Evolutionary conservation across 768 basidiomycete genomes (phyloP).

Genomic region (Tylopilus sp.): DNA sequence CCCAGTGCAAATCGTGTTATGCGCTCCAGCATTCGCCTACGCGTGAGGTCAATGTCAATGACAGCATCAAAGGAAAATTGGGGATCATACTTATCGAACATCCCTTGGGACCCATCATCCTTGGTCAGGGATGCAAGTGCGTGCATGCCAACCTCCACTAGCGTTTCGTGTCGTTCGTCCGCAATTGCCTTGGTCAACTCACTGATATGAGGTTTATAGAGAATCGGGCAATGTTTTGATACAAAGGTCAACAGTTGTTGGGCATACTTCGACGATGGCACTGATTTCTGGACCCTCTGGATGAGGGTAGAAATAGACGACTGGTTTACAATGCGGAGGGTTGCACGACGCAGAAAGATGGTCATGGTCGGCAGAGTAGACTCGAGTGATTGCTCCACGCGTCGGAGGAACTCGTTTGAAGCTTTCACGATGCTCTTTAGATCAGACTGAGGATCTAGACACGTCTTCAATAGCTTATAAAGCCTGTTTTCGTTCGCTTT

Average conservation of each 20-base stretch:
- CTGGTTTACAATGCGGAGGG: conserved; percentile 74
- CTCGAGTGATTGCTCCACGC: conserved; percentile 68
- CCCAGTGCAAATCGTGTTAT: conserved; percentile 57
- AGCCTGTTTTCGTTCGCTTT: conserved; percentile 81
- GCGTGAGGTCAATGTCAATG: not conserved
- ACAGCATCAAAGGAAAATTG: not conserved
- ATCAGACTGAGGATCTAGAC: conserved; percentile 82
- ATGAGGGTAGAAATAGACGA: conserved; percentile 83
- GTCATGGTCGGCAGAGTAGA: conserved; percentile 65
- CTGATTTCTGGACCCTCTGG: conserved; percentile 55
- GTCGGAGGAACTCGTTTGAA: conserved; percentile 74
- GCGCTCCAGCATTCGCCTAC: conserved; percentile 60
- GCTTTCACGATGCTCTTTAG: conserved; percentile 78
- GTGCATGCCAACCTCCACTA: conserved; percentile 69
- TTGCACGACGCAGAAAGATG: conserved; percentile 63
- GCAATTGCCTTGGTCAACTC: conserved; percentile 74
- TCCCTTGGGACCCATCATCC: conserved; percentile 53
- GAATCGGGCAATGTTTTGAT: conserved; percentile 69
- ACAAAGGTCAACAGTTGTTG: conserved; percentile 52
- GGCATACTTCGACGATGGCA: conserved; percentile 44
- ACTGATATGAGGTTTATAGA: conserved; percentile 71
- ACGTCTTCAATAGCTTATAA: conserved; percentile 79
- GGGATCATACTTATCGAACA: conserved; percentile 64
- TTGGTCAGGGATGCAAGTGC: conserved; percentile 67
- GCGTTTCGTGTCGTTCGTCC: conserved; percentile 51